Conservation (phyloP, 768 basidiomycete genomes). For the Xerocomellus chrysenteron region DNA sequence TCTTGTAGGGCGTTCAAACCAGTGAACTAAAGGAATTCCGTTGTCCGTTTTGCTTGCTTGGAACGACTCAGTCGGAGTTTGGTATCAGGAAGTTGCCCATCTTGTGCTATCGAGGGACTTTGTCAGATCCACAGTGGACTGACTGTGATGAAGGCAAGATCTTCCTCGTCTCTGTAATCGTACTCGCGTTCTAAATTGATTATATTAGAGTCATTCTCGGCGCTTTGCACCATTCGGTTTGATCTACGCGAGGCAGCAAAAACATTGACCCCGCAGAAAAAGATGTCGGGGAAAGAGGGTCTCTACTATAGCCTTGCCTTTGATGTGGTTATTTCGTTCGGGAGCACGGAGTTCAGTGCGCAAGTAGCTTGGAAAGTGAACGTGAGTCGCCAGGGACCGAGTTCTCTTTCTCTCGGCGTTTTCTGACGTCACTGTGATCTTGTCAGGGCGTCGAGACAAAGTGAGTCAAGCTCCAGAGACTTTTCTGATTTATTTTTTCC, state of each 20-base stretch:
- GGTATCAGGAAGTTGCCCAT: background rate
- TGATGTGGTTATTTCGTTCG: slow-evolving; percentile 16
- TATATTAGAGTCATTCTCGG: slow-evolving; percentile 9
- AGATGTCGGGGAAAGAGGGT: background rate
- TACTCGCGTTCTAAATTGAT: background rate
- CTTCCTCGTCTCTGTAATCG: background rate
- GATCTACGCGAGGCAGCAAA: slow-evolving; percentile 7
- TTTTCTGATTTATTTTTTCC: too few relatives aligned
- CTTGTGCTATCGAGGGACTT: slow-evolving; percentile 14
- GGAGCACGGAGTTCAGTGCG: slow-evolving; percentile 26
- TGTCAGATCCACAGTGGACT: slow-evolving; percentile 9
- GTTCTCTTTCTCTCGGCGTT: background rate
- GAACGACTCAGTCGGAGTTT: background rate
- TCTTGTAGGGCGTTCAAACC: slow-evolving; percentile 8
- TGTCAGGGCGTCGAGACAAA: slow-evolving; percentile 9
- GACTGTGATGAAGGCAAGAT: slow-evolving; percentile 4
- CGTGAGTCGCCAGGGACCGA: background rate
- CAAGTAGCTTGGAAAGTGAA: slow-evolving; percentile 13
- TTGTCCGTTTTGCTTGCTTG: background rate
- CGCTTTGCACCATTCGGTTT: slow-evolving; percentile 7
- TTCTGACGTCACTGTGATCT: background rate
- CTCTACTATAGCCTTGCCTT: slow-evolving; percentile 3
- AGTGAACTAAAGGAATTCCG: slow-evolving; percentile 18
- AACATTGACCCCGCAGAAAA: background rate
- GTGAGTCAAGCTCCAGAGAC: background rate